Percentiles rank a stretch among this genome's conserved stretches.
Conservation (phyloP, 495 filamentous ascomycete genomes). For the Tetracladium marchalianum region DNA sequence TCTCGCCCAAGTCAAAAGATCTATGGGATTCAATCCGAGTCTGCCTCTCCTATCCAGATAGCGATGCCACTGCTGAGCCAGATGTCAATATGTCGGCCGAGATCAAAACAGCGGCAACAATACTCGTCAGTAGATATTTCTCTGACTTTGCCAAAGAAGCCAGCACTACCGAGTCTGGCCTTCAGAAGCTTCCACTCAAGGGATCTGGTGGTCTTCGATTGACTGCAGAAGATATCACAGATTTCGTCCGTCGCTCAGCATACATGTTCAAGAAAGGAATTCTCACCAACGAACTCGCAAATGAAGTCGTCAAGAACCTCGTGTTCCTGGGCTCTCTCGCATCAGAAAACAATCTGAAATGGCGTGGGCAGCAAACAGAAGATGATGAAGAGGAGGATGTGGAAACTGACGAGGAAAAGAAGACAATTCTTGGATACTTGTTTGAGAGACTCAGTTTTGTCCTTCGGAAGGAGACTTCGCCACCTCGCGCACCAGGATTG, state of each 20-base stretch:
- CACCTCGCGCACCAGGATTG: constrained; percentile 47
- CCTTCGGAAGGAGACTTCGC: constrained; percentile 63
- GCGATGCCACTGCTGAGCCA: no score
- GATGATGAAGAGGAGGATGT: constrained; percentile 21
- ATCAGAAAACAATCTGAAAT: constrained; percentile 49
- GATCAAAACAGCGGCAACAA: constrained; percentile 68
- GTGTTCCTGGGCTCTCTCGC: constrained; percentile 65
- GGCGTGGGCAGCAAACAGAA: constrained; percentile 33
- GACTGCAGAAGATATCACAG: constrained; percentile 49
- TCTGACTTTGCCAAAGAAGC: constrained; percentile 55
- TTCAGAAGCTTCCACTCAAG: constrained; percentile 47
- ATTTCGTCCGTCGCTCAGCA: constrained; percentile 52
- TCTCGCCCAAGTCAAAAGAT: constrained; percentile 41
- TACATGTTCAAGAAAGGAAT: constrained; percentile 55
- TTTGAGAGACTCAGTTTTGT: constrained; percentile 66
- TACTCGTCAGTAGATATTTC: constrained; percentile 66
- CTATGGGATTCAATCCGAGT: constrained; percentile 60
- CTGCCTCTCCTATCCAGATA: constrained; percentile 53
- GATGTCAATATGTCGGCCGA: constrained; percentile 36
- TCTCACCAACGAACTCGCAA: constrained; percentile 56
- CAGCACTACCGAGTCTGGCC: constrained; percentile 40
- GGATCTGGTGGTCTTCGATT: constrained; percentile 65
- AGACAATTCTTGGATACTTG: constrained; percentile 57
- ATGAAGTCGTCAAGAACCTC: constrained; percentile 65
- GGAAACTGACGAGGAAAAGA: constrained; percentile 24